Conservation (phyloP, 371 early-diverging fungal species). For the Coemansia linderi region DNA sequence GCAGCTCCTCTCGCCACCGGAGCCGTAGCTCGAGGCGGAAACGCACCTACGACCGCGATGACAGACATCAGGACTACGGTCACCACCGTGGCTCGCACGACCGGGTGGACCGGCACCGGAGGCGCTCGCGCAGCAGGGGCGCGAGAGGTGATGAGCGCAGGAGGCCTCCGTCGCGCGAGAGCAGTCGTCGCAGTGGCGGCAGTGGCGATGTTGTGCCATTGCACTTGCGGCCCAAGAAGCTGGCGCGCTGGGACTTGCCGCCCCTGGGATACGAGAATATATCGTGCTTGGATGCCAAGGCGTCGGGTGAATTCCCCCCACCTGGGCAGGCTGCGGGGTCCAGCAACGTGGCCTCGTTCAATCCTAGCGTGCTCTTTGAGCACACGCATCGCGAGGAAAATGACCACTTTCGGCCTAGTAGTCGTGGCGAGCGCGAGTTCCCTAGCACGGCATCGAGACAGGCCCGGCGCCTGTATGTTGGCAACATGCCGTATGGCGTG, state of each 20-base stretch:
- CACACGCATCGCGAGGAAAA: slow-evolving; percentile 55
- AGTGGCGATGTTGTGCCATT: slow-evolving; percentile 66
- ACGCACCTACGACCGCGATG: slow-evolving; percentile 12
- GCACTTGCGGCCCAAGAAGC: slow-evolving; percentile 75
- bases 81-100: slow-evolving; percentile 16
- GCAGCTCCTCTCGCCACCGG: slow-evolving; percentile 17
- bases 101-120: slow-evolving; percentile 18
- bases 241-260: slow-evolving; percentile 91
- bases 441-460: slow-evolving; percentile 64
- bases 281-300: slow-evolving; percentile 87
- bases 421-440: slow-evolving; percentile 55
- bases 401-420: slow-evolving; percentile 54
- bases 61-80: slow-evolving; percentile 12
- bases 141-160: slow-evolving; percentile 17
- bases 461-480: slow-evolving; percentile 86
- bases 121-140: slow-evolving; percentile 36
- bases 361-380: slow-evolving; percentile 56
- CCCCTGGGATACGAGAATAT: slow-evolving; percentile 91
- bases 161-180: slow-evolving; percentile 23
- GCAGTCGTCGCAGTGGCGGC: slow-evolving; percentile 32
- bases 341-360: slow-evolving; percentile 63
- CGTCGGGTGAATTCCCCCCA: slow-evolving; percentile 88
- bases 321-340: slow-evolving; percentile 82
- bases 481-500: slow-evolving; percentile 85
- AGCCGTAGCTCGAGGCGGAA: slow-evolving; percentile 22